Evolutionary conservation across 148 eudicot genomes (phyloP), one percentile per base, ranked within the genome.

Genomic region (Selenicereus undatus): DNA sequence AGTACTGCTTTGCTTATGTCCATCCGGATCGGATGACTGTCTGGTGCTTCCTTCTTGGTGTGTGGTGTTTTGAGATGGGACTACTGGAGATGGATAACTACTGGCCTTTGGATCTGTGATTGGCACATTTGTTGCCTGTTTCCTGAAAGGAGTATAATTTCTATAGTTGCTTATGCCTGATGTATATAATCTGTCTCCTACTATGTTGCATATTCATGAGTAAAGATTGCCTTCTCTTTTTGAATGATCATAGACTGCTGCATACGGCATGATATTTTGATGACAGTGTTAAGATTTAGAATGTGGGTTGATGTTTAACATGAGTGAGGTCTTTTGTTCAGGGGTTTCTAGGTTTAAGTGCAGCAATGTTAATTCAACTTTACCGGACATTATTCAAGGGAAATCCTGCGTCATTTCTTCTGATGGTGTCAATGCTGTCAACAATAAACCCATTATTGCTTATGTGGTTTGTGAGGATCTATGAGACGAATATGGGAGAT

Each of bases 331-430:
- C 21, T 54, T 68, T 39, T 73, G 71, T 66, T 30, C 83, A 93
- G 97, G 92, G 95, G 27, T 93, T 90, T 84, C 88, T 91, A 56
- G 94, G 98, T 74, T 79, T 94, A 82, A 92, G 98, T 75, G 96
- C 93, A 75, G 96, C 98, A 42, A 89, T 94, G 84, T 35, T 94
- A 56, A 84, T 92, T 76, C 96, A 89, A 82, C 87, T 92, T 27
- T 92, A 92, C 77, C 91, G 83, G 79, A 92, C 90, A 42, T 79
- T 90, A 42, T 88, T 89, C 81, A 81, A 83, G 26, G 82, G 89
- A 48, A 88, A 87, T 62, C 94, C 91, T 27, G 73, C 90, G 48
- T 79, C 92, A 50, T 90, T 82, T 75, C 86, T 93, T 42, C 79
- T 93, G 51, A 83, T 92, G 89, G 83, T 92, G 62, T 86, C 96